phyloP scores from a whole-genome alignment of 2,329 filamentous ascomycete species.

The Macroventuria anomochaeta region DNA sequence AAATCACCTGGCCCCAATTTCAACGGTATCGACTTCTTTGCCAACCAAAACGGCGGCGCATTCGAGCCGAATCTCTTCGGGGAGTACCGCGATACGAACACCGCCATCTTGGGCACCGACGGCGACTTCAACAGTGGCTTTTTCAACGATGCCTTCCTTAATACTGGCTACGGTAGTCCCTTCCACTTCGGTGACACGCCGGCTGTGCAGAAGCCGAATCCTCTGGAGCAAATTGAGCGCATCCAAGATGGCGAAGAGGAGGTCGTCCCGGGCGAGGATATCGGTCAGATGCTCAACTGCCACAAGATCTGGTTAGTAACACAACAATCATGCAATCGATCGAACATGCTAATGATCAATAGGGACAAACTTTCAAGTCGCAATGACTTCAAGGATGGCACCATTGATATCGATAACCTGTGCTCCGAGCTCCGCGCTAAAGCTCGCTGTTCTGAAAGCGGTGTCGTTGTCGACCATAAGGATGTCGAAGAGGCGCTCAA shows the following conservation, averaged over 20 bases:
- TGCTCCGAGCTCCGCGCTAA: constrained; percentile 94
- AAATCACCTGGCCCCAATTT: constrained; percentile 42
- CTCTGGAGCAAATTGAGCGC: constrained; percentile 79
- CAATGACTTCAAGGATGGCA: constrained; percentile 85
- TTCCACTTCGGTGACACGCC: constrained; percentile 69
- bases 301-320: constrained; percentile 86
- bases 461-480: constrained; percentile 85
- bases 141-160: constrained; percentile 78
- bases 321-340: neutral
- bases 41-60: constrained; percentile 79
- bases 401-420: constrained; percentile 90
- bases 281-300: constrained; percentile 75
- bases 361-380: constrained; percentile 92
- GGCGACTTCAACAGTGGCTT: constrained; percentile 73
- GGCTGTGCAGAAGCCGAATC: constrained; percentile 61
- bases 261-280: constrained; percentile 65
- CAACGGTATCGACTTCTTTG: constrained; percentile 73
- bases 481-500: constrained; percentile 75
- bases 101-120: constrained; percentile 70
- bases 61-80: constrained; percentile 93
- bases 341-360: constrained; percentile 41
- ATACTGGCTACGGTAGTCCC: constrained; percentile 77
- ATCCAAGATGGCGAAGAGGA: constrained; percentile 73
- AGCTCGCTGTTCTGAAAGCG: constrained; percentile 90
- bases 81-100: constrained; percentile 89